Percentiles rank a stretch among this genome's conserved stretches.
phyloP scores from a whole-genome alignment of 768 basidiomycete genomes.

The Trametes maxima region DNA sequence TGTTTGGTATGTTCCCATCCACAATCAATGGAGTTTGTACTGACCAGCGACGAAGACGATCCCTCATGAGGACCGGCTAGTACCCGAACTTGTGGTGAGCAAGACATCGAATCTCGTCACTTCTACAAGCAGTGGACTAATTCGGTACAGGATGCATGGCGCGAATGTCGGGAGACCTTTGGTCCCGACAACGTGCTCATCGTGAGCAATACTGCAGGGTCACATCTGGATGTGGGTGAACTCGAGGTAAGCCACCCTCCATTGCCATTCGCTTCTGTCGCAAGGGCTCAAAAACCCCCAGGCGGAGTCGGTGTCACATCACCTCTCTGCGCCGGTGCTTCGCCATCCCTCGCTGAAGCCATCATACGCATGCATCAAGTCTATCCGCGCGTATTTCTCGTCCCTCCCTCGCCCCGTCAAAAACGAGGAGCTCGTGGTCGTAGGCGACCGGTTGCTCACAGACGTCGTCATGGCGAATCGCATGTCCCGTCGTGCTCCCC shows the following conservation, averaged over 20 bases:
- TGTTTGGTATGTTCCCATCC: constrained; percentile 66
- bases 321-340: constrained; percentile 82
- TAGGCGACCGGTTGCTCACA: constrained; percentile 93
- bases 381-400: constrained; percentile 77
- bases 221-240: constrained; percentile 70
- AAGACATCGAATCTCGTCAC: background rate
- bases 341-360: constrained; percentile 80
- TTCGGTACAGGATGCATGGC: constrained; percentile 66
- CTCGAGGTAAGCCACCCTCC: constrained; percentile 61
- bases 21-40: background rate
- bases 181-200: constrained; percentile 81
- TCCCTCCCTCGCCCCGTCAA: constrained; percentile 56
- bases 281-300: constrained; percentile 35
- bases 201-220: constrained; percentile 94
- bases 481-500: constrained; percentile 41
- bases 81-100: constrained; percentile 71
- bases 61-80: constrained; percentile 74
- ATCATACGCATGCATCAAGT: constrained; percentile 68
- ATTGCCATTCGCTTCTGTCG: background rate
- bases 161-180: constrained; percentile 68
- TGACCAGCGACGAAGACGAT: constrained; percentile 57
- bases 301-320: constrained; percentile 84
- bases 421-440: constrained; percentile 70
- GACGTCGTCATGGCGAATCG: constrained; percentile 87
- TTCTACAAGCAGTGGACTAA: background rate